Base-by-base conservation (phyloP, 2,329 filamentous ascomycete genomes). In the Aspergillus hortae region DNA sequence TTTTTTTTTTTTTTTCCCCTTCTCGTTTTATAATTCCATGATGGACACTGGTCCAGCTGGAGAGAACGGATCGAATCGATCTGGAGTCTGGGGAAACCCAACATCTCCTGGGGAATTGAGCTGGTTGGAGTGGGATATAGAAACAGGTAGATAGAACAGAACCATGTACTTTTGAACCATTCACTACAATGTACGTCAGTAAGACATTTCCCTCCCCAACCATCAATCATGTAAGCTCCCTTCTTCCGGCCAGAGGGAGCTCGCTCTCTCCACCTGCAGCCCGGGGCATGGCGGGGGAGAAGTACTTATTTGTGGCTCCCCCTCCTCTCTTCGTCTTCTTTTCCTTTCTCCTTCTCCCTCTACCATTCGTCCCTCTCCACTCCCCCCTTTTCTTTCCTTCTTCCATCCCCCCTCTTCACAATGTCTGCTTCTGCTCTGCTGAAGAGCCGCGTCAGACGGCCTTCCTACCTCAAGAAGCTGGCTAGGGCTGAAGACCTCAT, bases 381-480 rank as follows among this genome's bases (percentile, higher is more conserved):
- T 51, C 23, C 42, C 44, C 47, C 53, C 49, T 57, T 56, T 56
- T 47, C 52, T 46, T 42, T 50, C 27, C 47, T 23, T 23, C 42
- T 48, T 45, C 46, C 50, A 44, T 23, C 49, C 47, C 46, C 32
- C 44, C 44, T 45, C 41, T 23, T 44, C 53, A 64, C 53, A 41
- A 77, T 80, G 76, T 73, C 77, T 54, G 87, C 86, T 57, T 90
- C 88, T 45, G 86, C 87, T 47, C 82, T 89, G 53, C 78, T 95
- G 66, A 89, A 86, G 77, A 83, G 85, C 65, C 87, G 90, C 62
- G 80, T 94, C 56, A 79, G 85, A 61, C 83, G 89, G 59, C 86
- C 90, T 19, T 88, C 87, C 40, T 85, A 92, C 72, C 80, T 95
- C 51, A 86, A 85, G 64, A 95, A 92, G 80, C 78, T 95, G 53